These are phyloP conservation scores for Boletus vinaceobasis DNA, from an alignment of 768 basidiomycete genomes.

Conservation along the genomic window DNA sequence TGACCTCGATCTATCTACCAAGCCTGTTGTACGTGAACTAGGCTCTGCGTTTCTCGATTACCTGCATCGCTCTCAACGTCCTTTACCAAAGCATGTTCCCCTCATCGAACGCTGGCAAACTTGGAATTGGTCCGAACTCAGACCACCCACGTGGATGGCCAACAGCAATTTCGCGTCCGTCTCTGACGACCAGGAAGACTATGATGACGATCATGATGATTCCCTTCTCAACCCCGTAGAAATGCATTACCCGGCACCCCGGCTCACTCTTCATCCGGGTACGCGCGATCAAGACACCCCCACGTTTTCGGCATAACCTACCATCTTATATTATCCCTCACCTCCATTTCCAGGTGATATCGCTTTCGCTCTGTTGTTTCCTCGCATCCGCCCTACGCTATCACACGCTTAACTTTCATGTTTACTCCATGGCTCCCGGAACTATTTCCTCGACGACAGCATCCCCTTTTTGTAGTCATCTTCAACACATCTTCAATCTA, in stretches of 20 bases:
- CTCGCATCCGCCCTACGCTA: constrained; percentile 26
- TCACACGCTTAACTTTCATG: constrained; percentile 19
- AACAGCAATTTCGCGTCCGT: neutral
- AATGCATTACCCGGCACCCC: constrained; percentile 10
- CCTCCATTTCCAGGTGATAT: constrained; percentile 11
- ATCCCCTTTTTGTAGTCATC: constrained; percentile 26
- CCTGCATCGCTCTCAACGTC: constrained; percentile 23
- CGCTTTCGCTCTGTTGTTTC: constrained; percentile 17
- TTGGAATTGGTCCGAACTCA: constrained; percentile 34
- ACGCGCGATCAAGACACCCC: constrained; percentile 14
- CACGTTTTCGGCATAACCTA: constrained; percentile 16
- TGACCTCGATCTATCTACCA: constrained; percentile 16
- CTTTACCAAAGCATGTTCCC: constrained; percentile 22
- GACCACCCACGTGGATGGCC: constrained; percentile 26
- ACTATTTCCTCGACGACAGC: constrained; percentile 21
- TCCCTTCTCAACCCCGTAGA: constrained; percentile 13
- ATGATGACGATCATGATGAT: constrained; percentile 26
- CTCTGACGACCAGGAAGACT: constrained; percentile 22
- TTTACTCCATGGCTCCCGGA: constrained; percentile 7
- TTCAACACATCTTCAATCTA: constrained; percentile 10
- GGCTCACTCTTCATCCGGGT: constrained; percentile 9
- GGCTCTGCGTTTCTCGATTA: constrained; percentile 25
- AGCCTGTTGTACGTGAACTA: constrained; percentile 23
- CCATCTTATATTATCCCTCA: constrained; percentile 5
- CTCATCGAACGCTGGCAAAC: constrained; percentile 31